Conservation (phyloP, 2,329 filamentous ascomycete species). For the Capronia epimyces region DNA sequence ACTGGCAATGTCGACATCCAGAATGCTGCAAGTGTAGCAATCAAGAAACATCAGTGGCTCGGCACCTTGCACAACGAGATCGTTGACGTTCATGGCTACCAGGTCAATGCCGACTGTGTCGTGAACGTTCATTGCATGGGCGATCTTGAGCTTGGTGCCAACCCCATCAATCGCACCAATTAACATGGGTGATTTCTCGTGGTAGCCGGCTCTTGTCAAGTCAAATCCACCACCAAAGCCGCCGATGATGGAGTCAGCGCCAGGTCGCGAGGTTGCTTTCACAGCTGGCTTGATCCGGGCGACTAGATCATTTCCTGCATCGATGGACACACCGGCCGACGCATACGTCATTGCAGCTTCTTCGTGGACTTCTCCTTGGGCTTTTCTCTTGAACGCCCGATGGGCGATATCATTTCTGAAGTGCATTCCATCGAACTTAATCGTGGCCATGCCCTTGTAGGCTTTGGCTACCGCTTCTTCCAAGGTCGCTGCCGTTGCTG, state of each 20-base stretch:
- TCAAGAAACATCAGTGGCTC: conserved; percentile 95
- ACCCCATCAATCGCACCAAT: conserved; percentile 96
- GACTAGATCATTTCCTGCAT: conserved; percentile 88
- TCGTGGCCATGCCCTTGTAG: conserved; percentile 74
- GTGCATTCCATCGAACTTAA: conserved; percentile 84
- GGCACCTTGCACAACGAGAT: conserved; percentile 91
- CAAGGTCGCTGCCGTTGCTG: conserved; percentile 68
- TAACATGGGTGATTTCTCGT: conserved; percentile 67
- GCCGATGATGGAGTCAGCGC: conserved; percentile 88
- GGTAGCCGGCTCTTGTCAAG: conserved; percentile 69
- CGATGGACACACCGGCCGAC: conserved; percentile 86
- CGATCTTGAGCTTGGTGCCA: conserved; percentile 94
- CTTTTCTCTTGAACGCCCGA: conserved; percentile 45
- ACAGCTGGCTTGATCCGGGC: conserved; percentile 86
- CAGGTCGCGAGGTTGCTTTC: conserved; percentile 74
- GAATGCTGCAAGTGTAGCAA: conserved; percentile 89
- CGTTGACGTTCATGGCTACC: conserved; percentile 98
- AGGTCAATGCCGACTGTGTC: conserved; percentile 94
- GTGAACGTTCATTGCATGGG: conserved; percentile 82
- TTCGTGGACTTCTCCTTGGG: conserved; percentile 13
- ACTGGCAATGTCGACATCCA: conserved; percentile 70
- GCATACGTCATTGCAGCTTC: conserved; percentile 69
- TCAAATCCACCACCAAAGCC: conserved; percentile 90
- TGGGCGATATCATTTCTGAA: conserved; percentile 90
- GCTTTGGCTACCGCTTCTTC: conserved; percentile 78